Conservation (phyloP, 2,329 filamentous ascomycete species). For the Neofusicoccum kwambonambiense region DNA sequence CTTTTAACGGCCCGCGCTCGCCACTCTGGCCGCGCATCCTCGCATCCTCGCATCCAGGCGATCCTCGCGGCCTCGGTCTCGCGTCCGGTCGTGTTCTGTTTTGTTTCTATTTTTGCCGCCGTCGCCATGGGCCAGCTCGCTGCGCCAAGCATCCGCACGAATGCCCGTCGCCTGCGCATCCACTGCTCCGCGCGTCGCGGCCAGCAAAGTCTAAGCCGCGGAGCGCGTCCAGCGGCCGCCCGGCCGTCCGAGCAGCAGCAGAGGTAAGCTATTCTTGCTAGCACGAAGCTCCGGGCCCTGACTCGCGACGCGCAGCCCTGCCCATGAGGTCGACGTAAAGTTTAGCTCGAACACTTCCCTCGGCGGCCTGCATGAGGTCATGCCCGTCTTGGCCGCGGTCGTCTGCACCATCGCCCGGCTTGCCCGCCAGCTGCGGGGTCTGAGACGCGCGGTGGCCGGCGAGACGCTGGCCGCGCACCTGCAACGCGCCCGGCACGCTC, state of each 20-base stretch:
- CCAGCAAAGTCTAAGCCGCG: neutral
- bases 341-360: neutral
- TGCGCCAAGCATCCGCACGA: neutral
- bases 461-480: neutral
- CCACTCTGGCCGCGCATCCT: conserved; percentile 3
- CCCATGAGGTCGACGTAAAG: conserved; percentile 16
- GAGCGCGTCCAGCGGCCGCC: neutral
- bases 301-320: neutral
- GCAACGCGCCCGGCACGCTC: neutral
- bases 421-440: neutral
- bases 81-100: neutral
- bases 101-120: neutral
- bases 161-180: neutral
- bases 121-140: neutral
- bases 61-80: neutral
- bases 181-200: conserved; percentile 1
- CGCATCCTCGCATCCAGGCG: neutral
- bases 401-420: conserved; percentile 8
- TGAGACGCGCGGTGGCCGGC: neutral
- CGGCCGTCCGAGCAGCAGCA: neutral
- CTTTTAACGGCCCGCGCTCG: conserved; percentile 1
- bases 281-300: neutral
- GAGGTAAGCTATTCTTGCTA: neutral
- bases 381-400: neutral
- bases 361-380: neutral